Percentiles rank a stretch among this genome's conserved stretches.
phyloP scores from a whole-genome alignment of 257 asterid species.

The Solanum chiquidenum region DNA sequence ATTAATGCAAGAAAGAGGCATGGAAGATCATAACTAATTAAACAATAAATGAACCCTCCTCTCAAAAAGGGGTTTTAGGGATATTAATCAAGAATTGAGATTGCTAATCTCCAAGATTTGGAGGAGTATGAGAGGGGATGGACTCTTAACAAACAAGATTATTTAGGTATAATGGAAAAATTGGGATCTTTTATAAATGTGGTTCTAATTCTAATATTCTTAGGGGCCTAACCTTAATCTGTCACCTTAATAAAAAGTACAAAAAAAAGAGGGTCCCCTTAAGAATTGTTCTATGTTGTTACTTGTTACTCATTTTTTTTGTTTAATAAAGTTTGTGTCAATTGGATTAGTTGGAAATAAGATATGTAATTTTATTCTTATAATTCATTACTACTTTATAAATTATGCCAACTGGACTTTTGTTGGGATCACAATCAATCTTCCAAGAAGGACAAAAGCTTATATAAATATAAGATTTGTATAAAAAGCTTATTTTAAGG shows the following conservation, averaged over 20 bases:
- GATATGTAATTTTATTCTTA: background rate
- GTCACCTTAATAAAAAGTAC: conserved; percentile 6
- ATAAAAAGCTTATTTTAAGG: background rate
- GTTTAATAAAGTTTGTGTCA: conserved; percentile 24
- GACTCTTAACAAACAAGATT: background rate
- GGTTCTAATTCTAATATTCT: conserved; percentile 1
- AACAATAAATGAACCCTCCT: background rate
- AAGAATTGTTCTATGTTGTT: conserved; percentile 47
- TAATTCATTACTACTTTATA: background rate
- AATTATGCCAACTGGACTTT: conserved; percentile 11
- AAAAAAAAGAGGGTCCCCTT: conserved; percentile 13
- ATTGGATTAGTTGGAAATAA: conserved; percentile 39
- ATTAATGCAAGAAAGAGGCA: background rate
- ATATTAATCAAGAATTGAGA: background rate
- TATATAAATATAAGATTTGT: background rate
- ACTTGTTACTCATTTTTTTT: background rate
- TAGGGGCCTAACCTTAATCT: conserved; percentile 8
- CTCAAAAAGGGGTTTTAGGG: background rate
- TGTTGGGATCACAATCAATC: background rate
- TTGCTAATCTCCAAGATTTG: conserved; percentile 16
- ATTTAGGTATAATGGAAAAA: background rate
- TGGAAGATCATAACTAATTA: background rate
- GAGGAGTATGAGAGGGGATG: conserved; percentile 28
- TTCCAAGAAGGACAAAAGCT: background rate
- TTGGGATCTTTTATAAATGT: background rate